Evolutionary conservation across 768 basidiomycete genomes (phyloP), one percentile per base, ranked within the genome.

Genomic region (Pholiota conissans): DNA sequence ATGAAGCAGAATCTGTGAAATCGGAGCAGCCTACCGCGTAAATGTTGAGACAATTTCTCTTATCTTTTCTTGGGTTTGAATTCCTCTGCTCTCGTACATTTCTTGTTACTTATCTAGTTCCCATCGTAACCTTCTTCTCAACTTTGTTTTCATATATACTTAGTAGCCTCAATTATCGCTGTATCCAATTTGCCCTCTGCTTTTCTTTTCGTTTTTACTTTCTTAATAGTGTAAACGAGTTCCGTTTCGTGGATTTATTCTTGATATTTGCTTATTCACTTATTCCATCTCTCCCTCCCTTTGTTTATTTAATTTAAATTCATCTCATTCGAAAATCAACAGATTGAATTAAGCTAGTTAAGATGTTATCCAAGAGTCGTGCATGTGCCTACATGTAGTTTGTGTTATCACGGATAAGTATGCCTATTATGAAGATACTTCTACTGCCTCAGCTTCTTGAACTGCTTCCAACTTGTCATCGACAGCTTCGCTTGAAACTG

Each of bases 1-100:
- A 80, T 54, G 85, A 88, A 63, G 63, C 78, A 45, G 90, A 89
- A 55, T 62, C 82, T 46, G 83, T 89, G 59, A 90, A 90, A 77
- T 73, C 85, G 46, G 90, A 91, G 72, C 79, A 79, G 48, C 67
- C 72, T 48, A 65, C 70, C 54, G 70, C 69, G 58, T 78, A 66
- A 71, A 61, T 58, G 51, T 49, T n/a, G n/a, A n/a, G 55, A 53
- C 56, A 49, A 48, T 61, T 57, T 63, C 55, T 59, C 42, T 55
- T 59, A 35, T 51, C 57, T 51, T 60, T 62, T 52, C 56, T 63
- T 62, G 58, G 63, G 61, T 64, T n/a, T 61, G 65, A 68, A 60
- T 58, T 30, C 48, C 56, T 56, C 48, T 59, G 59, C 58, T 60
- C 61, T 54, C 57, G 55, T 55, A 58, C 54, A 56, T 61, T 61